phyloP scores from a whole-genome alignment of 164 flowering plant genomes.

The Tetracentron sinense region DNA sequence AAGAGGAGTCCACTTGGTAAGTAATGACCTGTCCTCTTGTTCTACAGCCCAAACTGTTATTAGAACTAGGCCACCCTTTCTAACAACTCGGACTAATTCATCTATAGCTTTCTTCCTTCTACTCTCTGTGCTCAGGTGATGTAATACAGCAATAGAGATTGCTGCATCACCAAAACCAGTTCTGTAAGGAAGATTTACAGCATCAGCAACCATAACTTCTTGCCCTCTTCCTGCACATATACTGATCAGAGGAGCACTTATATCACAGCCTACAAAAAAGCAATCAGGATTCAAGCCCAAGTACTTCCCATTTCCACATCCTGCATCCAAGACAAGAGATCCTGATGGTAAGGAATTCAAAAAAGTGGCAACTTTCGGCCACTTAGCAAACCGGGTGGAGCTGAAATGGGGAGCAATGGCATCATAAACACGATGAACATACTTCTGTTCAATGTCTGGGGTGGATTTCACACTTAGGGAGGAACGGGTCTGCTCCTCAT shows the following conservation, averaged over 20 bases:
- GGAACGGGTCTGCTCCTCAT: constrained; percentile 13
- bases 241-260: constrained; percentile 67
- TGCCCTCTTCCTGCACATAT: constrained; percentile 79
- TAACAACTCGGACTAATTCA: constrained; percentile 75
- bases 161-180: constrained; percentile 85
- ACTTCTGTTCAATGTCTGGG: constrained; percentile 92
- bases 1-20: constrained; percentile 91
- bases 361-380: constrained; percentile 90
- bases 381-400: constrained; percentile 89
- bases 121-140: constrained; percentile 83
- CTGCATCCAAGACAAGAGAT: constrained; percentile 80
- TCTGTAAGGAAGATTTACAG: constrained; percentile 87
- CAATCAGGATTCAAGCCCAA: constrained; percentile 71
- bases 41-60: constrained; percentile 98
- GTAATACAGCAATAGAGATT: constrained; percentile 92
- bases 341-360: constrained; percentile 58
- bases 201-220: constrained; percentile 92
- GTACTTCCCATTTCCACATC: constrained; percentile 97
- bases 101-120: constrained; percentile 82
- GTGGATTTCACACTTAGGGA: constrained; percentile 46
- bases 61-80: constrained; percentile 78
- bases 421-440: constrained; percentile 92
- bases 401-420: constrained; percentile 99
- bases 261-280: constrained; percentile 85
- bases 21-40: constrained; percentile 71